Conservation (phyloP, 2,329 filamentous ascomycete species). For the Lecanoromycetidae sp. region DNA sequence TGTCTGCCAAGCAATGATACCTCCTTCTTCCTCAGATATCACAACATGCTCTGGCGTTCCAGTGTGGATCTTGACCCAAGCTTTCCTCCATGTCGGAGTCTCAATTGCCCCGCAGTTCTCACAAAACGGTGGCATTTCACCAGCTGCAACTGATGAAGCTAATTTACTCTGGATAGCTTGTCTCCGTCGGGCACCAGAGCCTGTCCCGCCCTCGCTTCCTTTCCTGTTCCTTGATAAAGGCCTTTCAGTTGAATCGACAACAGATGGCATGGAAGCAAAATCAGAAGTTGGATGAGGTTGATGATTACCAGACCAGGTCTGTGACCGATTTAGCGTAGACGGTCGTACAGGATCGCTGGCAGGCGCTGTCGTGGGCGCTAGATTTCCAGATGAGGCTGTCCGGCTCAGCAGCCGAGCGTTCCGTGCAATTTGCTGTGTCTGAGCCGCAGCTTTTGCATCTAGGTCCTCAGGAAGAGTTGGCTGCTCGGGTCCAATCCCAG, state of each 20-base stretch:
- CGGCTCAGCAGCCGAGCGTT: conserved; percentile 11
- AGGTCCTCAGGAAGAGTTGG: conserved; percentile 10
- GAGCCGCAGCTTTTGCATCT: conserved; percentile 18
- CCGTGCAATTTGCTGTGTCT: neutral
- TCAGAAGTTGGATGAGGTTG: conserved; percentile 34
- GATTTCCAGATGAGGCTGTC: conserved; percentile 20
- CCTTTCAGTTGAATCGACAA: conserved; percentile 14
- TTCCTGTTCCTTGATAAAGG: conserved; percentile 24
- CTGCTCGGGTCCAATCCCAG: neutral
- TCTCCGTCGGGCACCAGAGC: conserved; percentile 50
- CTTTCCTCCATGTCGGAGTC: conserved; percentile 90
- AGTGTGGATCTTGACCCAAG: conserved; percentile 64
- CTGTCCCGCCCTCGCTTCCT: conserved; percentile 33
- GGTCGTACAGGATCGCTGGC: conserved; percentile 42
- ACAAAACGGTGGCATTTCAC: conserved; percentile 79
- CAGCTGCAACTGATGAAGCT: conserved; percentile 53
- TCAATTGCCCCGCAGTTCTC: conserved; percentile 90
- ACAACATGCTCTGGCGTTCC: conserved; percentile 60
- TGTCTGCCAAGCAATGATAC: conserved; percentile 61
- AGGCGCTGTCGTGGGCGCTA: conserved; percentile 28
- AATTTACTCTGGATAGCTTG: conserved; percentile 49
- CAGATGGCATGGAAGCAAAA: conserved; percentile 14
- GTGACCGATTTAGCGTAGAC: conserved; percentile 28
- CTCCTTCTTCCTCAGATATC: conserved; percentile 59
- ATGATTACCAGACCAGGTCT: conserved; percentile 35